These are phyloP conservation scores for Gossypium lobatum DNA, from an alignment of 441 rosid genomes.

Conservation along the genomic window DNA sequence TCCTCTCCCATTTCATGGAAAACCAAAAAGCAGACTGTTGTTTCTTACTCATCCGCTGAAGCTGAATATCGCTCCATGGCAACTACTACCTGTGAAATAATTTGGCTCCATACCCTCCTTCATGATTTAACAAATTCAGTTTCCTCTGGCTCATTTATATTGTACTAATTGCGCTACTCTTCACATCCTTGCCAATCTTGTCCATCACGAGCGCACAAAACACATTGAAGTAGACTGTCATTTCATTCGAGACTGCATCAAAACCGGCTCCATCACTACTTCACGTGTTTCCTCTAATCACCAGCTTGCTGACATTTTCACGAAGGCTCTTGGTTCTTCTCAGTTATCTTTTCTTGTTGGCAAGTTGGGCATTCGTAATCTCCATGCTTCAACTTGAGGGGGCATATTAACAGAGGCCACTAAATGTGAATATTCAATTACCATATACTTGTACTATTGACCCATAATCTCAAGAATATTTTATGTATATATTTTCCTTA, in stretches of 20 bases:
- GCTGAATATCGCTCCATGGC: background rate
- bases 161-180: background rate
- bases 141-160: background rate
- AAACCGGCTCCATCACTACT: background rate
- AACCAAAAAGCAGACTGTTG: background rate
- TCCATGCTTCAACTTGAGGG: background rate
- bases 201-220: background rate
- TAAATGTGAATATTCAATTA: too few relatives aligned
- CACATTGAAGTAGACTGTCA: background rate
- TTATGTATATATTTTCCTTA: too few relatives aligned
- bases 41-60: background rate
- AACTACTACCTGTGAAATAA: background rate
- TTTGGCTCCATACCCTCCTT: background rate
- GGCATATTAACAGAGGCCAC: too few relatives aligned
- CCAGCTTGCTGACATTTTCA: background rate
- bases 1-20: background rate
- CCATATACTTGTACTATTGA: too few relatives aligned
- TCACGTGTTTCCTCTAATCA: background rate
- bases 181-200: background rate
- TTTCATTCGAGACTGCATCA: background rate
- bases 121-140: background rate
- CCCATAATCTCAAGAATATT: too few relatives aligned
- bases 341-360: background rate
- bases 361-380: background rate
- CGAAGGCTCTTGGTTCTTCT: background rate